A percentile compares a stretch with the other conserved stretches of the same genome.
Conservation (phyloP, 805 yeast genomes). For the Sporopachydermia lactativora region DNA sequence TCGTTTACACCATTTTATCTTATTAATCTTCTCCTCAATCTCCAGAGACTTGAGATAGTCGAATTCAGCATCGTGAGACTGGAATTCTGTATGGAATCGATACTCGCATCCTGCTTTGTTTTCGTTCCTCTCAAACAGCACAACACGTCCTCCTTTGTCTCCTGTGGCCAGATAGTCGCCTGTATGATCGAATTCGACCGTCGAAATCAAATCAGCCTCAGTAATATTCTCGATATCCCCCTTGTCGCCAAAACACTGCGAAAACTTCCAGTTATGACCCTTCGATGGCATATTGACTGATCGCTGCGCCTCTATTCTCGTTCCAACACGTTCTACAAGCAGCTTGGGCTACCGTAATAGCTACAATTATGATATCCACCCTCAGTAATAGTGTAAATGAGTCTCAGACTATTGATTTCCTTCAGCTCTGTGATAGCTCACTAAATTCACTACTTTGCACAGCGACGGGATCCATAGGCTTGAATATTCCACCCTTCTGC, state of each 20-base stretch:
- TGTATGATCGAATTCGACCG: constrained; percentile 90
- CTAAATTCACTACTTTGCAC: no score
- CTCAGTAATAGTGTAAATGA: no score
- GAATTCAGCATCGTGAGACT: constrained; percentile 96
- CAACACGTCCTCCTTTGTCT: constrained; percentile 97
- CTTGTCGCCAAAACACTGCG: constrained; percentile 98
- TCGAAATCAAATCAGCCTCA: constrained; percentile 93
- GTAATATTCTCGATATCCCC: constrained; percentile 92
- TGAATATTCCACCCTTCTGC: no score
- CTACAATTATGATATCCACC: no score
- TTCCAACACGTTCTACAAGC: no score
- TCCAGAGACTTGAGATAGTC: constrained; percentile 92
- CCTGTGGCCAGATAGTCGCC: constrained; percentile 97
- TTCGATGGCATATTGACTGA: background rate
- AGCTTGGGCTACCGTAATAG: no score
- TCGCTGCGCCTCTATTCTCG: constrained; percentile 1
- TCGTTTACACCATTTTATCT: constrained; percentile 89
- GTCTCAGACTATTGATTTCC: no score
- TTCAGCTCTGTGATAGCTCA: no score
- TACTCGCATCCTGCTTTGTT: constrained; percentile 73
- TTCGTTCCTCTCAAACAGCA: constrained; percentile 80
- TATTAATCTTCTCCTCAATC: constrained; percentile 95
- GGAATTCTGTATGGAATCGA: constrained; percentile 92
- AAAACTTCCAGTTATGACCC: constrained; percentile 57
- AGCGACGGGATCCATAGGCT: no score